Base-by-base conservation (phyloP, 2,329 filamentous ascomycete genomes). In the Penicillium sp. region DNA sequence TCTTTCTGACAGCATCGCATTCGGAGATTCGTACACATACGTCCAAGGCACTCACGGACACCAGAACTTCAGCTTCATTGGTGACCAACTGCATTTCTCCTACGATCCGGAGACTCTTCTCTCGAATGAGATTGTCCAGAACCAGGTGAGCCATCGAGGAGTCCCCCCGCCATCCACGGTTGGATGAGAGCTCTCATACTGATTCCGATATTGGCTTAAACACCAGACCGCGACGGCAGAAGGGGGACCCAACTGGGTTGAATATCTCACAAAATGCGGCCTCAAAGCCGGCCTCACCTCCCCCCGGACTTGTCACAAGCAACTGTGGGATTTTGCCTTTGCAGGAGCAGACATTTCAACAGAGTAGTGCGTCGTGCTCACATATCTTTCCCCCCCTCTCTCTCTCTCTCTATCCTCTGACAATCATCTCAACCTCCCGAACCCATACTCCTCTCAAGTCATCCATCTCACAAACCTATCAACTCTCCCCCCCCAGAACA, bases 261-360 rank as follows among this genome's bases (percentile, higher is more conserved):
- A 80, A 55, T 75, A 70, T 46, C 64, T 81, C 24, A 80, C 78
- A 5, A 61, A 64, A 1, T 80, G 78, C 56, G 76, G 73, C n/a
- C 43, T 74, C 7, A 56, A 73, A 34, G 59, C 67, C 11, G 74
- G 75, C 6, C 57, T 73, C 3, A 73, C 67, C 8, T 64, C 66
- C 2, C 76, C 76, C 2, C 58, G 60, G 26, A 62, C 64, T 18
- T 80, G 78, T 55, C 52, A 66, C 8, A 66, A 63, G 9, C 74
- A 79, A 45, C 66, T 81, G 0, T 81, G 77, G 77, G 73, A 80
- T 47, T 80, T 80, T 55, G 77, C 77, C 0, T 80, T 79, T 50
- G 77, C 74, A 1, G 78, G 78, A 3, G 69, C 75, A 0, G 75
- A 80, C 47, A 71, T 78, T 13, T 73, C 73, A 5, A 65, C 65